Percentiles rank a stretch among this genome's conserved stretches.
Conservation (phyloP, 2,329 filamentous ascomycete genomes). For the Fusarium paranaense region DNA sequence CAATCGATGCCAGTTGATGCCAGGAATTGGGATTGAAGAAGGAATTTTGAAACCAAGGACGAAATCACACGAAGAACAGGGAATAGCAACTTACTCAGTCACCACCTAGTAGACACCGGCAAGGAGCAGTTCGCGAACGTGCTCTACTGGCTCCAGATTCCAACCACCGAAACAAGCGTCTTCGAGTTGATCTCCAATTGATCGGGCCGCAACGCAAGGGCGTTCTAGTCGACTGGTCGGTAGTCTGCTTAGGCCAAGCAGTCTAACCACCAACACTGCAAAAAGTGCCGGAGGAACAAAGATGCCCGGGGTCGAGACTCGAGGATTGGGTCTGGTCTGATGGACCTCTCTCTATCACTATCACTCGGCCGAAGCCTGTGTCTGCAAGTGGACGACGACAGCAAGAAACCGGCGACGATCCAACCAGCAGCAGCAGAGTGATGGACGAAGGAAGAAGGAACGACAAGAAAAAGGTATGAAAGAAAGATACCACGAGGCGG, state of each 20-base stretch:
- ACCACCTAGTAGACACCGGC: neutral
- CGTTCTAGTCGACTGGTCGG: slow-evolving; percentile 12
- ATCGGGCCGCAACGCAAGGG: slow-evolving; percentile 39
- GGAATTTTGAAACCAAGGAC: neutral
- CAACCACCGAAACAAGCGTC: slow-evolving; percentile 27
- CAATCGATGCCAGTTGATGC: slow-evolving; percentile 1
- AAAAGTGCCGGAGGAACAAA: slow-evolving; percentile 4
- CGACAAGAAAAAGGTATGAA: slow-evolving; percentile 18
- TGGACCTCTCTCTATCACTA: slow-evolving; percentile 17
- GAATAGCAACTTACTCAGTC: slow-evolving; percentile 22
- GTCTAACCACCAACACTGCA: slow-evolving; percentile 8
- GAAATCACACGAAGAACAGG: slow-evolving; percentile 1
- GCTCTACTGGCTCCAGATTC: slow-evolving; percentile 16
- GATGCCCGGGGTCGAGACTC: neutral
- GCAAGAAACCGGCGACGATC: slow-evolving; percentile 3
- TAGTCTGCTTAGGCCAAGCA: slow-evolving; percentile 5
- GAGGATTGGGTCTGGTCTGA: slow-evolving; percentile 11
- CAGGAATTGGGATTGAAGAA: neutral
- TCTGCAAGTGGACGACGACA: slow-evolving; percentile 24
- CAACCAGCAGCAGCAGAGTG: slow-evolving; percentile 14
- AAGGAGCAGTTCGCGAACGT: neutral
- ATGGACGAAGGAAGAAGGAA: slow-evolving; percentile 14
- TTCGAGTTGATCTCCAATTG: slow-evolving; percentile 27
- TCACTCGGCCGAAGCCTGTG: slow-evolving; percentile 31
- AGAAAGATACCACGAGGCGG: slow-evolving; percentile 27